A percentile compares a stretch with the other conserved stretches of the same genome.
Conservation (phyloP, 257 asterid species). For the Hygrophila difformis region DNA sequence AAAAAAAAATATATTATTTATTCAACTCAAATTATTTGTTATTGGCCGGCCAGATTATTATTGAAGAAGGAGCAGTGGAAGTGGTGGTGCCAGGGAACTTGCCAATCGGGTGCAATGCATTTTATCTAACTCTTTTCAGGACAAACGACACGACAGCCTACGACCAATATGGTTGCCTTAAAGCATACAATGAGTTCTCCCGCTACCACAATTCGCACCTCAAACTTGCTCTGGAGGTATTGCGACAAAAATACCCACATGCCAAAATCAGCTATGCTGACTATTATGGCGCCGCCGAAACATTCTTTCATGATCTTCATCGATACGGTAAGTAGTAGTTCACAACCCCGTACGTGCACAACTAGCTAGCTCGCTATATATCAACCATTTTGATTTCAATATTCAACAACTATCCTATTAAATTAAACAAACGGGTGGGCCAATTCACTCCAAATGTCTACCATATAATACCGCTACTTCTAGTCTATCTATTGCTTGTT, state of each 20-base stretch:
- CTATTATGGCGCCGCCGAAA: conserved; percentile 41
- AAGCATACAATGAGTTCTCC: conserved; percentile 37
- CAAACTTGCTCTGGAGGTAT: conserved; percentile 22
- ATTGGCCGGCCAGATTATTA: conserved; percentile 27
- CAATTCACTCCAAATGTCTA: too few relatives aligned
- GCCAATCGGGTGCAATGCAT: conserved; percentile 49
- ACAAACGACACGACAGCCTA: conserved; percentile 33
- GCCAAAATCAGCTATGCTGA: conserved; percentile 49
- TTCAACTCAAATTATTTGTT: neutral
- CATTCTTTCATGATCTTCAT: conserved; percentile 29
- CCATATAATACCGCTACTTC: too few relatives aligned
- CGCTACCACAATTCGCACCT: conserved; percentile 37
- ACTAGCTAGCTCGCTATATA: too few relatives aligned
- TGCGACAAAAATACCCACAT: conserved; percentile 34
- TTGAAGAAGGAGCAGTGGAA: conserved; percentile 46
- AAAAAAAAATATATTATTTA: too few relatives aligned
- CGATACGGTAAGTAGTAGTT: conserved; percentile 40
- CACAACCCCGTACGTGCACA: too few relatives aligned
- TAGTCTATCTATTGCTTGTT: too few relatives aligned
- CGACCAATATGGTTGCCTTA: conserved; percentile 42
- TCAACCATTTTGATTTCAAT: too few relatives aligned
- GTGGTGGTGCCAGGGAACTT: conserved; percentile 44
- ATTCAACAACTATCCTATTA: too few relatives aligned
- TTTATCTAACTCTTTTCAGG: conserved; percentile 35
- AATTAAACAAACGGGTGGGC: too few relatives aligned